Base-by-base conservation (phyloP, 1,139 yeast genomes). In the Tardiomyces digboiensis region DNA sequence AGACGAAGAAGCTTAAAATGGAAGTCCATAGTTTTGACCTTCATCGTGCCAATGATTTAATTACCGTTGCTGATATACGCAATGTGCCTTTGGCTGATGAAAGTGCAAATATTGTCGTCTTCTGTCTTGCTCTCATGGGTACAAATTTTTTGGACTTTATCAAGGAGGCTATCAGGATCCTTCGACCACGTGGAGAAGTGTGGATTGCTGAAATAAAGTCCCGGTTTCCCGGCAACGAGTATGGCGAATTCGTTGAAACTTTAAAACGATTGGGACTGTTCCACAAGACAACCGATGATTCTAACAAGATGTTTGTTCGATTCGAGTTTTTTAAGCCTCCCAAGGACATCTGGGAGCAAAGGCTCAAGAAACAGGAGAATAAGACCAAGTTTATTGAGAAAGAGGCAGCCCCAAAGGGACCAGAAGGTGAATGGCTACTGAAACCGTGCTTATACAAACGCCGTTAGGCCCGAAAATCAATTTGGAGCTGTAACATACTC, bases 181-280 rank as follows among this genome's bases (percentile, higher is more conserved):
- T 91, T 46, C 82, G 88, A 12, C 96, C 96, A 38, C 74, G 86
- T 48, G 98, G 99, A 19, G 96, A 89, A 59, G 67, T 91, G 42
- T 93, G 98, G 98, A 87, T 91, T 47, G 94, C 97, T 1, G 99
- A 91, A 61, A 93, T 91, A 64, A 91, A 91, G 65, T 86, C 96
- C 1, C 72, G 99, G 56, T 87, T 91, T 57, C 70, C 78, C 2
- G 97, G 76, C 44, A 54, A 53, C 39, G 64, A 82, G 59, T 64
- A 75, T 48, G 53, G 71, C 12, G 89, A 85, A 54, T 91, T 91
- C 65, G 87, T 83, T 16, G 76, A 83, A 37, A 78, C 85, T 1
- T 68, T 91, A 53, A 67, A 78, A 45, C 19, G 41, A 3, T 66
- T 78, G 53, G 98, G 97, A 0, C 84, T 91, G 54, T 82, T 84